Percentiles rank a stretch among this genome's conserved stretches.
Conservation (phyloP, 345 rosid genomes). For the Eutrema yunnanense region DNA sequence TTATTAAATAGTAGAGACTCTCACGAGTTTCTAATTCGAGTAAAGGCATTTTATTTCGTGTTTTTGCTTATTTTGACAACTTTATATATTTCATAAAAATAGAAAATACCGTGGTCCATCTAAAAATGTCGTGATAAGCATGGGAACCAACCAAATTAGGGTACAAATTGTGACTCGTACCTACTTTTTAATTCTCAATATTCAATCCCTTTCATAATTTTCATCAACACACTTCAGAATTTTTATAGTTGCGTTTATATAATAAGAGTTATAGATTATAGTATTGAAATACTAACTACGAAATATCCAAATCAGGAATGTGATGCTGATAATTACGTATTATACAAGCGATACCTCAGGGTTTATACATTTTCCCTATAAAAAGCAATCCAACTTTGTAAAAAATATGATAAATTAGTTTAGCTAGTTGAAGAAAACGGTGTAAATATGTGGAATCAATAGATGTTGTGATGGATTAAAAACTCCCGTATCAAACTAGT, state of each 20-base stretch:
- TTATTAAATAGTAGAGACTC: slow-evolving; percentile 14
- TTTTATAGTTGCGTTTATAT: slow-evolving; percentile 11
- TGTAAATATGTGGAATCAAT: neutral
- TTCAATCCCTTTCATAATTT: slow-evolving; percentile 26
- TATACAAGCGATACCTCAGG: neutral
- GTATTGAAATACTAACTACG: slow-evolving; percentile 29
- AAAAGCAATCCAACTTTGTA: slow-evolving; percentile 8
- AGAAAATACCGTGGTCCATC: slow-evolving; percentile 28
- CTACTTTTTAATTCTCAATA: slow-evolving; percentile 15
- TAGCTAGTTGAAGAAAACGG: neutral
- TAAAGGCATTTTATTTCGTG: slow-evolving; percentile 15
- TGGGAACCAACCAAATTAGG: slow-evolving; percentile 32
- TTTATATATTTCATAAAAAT: slow-evolving; percentile 26
- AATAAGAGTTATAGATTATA: slow-evolving; percentile 19
- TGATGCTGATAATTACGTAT: slow-evolving; percentile 29
- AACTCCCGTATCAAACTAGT: neutral
- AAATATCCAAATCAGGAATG: slow-evolving; percentile 32
- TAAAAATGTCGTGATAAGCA: slow-evolving; percentile 27
- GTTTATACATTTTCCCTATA: neutral
- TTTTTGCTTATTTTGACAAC: slow-evolving; percentile 28
- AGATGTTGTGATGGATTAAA: neutral
- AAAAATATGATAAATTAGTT: neutral
- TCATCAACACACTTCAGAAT: slow-evolving; percentile 4
- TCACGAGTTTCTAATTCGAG: slow-evolving; percentile 26
- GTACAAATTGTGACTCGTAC: slow-evolving; percentile 27